Conservation (phyloP, 371 early-diverging fungal genomes). For the Circinella minor region DNA sequence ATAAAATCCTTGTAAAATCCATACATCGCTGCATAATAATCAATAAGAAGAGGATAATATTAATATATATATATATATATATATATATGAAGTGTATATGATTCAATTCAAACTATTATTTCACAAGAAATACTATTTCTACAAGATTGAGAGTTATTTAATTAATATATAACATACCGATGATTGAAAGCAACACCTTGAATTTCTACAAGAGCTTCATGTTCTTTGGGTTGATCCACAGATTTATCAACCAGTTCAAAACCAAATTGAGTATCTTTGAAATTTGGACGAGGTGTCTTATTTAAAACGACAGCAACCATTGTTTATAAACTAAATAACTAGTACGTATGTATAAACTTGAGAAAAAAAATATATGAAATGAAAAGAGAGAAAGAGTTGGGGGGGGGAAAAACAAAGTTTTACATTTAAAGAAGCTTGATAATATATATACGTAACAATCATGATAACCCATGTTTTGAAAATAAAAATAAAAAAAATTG, state of each 20-base stretch:
- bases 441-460: too few species aligned
- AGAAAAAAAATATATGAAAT: neutral
- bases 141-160: neutral
- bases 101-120: too few species aligned
- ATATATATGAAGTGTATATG: neutral
- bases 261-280: constrained; percentile 22
- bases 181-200: constrained; percentile 74
- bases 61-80: too few species aligned
- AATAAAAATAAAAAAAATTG: too few species aligned
- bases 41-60: neutral
- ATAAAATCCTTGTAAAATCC: constrained; percentile 59
- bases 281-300: constrained; percentile 7
- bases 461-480: too few species aligned
- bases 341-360: neutral
- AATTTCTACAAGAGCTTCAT: constrained; percentile 57
- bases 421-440: too few species aligned
- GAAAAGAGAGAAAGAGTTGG: neutral
- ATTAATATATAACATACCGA: constrained; percentile 36
- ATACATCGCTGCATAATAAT: constrained; percentile 44
- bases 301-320: constrained; percentile 13
- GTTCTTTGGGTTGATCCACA: constrained; percentile 4
- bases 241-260: constrained; percentile 24
- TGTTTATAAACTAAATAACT: too few species aligned
- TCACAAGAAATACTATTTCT: too few species aligned
- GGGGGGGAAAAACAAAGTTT: neutral